Conservation (phyloP, 371 early-diverging fungal species). For the Mucor saturninus region DNA sequence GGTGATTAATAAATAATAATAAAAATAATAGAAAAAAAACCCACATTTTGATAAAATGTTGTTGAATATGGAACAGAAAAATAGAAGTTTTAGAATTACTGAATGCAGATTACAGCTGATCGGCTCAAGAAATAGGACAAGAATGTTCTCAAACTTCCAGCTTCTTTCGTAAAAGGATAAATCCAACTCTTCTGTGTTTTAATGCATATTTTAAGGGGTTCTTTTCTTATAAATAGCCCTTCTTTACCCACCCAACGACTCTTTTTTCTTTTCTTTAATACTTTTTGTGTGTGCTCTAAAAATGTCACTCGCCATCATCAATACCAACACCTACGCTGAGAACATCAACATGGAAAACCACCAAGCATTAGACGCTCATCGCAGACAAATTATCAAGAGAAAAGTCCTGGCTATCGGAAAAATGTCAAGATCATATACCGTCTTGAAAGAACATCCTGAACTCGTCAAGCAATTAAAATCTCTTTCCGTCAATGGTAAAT, state of each 20-base stretch:
- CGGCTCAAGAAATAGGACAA: conserved; percentile 15
- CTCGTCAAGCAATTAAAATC: conserved; percentile 44
- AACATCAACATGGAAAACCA: conserved; percentile 4
- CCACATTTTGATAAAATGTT: no score
- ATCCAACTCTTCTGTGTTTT: conserved; percentile 6
- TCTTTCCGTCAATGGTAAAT: conserved; percentile 31
- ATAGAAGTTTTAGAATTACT: conserved; percentile 5
- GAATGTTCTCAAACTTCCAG: conserved; percentile 31
- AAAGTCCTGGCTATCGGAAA: conserved; percentile 51
- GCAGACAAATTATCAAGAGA: conserved; percentile 46
- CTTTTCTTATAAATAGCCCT: conserved; percentile 1
- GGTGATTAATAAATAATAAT: conserved; percentile 44
- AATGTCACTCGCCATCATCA: conserved; percentile 24
- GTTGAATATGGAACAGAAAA: background rate
- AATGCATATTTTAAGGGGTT: conserved; percentile 1
- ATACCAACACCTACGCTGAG: conserved; percentile 2
- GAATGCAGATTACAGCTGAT: conserved; percentile 8
- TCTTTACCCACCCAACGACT: background rate
- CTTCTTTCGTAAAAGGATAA: conserved; percentile 9
- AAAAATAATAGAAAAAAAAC: conserved; percentile 5
- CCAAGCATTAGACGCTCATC: conserved; percentile 26
- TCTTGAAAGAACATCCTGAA: conserved; percentile 40
- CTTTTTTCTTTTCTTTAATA: background rate
- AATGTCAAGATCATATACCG: conserved; percentile 41
- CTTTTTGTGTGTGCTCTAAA: background rate